Evolutionary conservation across 805 yeast genomes (phyloP), one percentile per base, ranked within the genome.

Genomic region (Priceomyces carsonii): DNA sequence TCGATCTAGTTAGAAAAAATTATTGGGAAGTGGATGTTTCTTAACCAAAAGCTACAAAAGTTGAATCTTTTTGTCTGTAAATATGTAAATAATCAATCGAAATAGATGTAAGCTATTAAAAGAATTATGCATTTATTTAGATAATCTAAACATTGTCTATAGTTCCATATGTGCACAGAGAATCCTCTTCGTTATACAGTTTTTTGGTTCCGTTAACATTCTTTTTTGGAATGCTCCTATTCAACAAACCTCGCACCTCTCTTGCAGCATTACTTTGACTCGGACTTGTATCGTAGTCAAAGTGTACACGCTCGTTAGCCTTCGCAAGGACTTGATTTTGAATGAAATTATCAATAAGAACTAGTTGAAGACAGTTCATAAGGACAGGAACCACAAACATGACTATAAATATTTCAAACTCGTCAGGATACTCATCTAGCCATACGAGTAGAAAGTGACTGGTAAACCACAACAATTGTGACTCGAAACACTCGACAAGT

Each of bases 371-470:
- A 42, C 84, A 75, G 54, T 85, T 85, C 74, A 85, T 71, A 40
- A 82, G 55, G 5, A 84, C 67, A 1, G 95, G 95, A 45, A 84
- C 83, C 6, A 85, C 75, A 53, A 93, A 77, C 80, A 91, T 83
- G 17, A 93, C 96, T 42, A 91, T 75, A 25, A 85, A 81, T 10
- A 91, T 86, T 57, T 93, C 96, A 24, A 88, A 44, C 41, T 69
- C 71, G 43, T 83, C 79, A 2, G 95, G 93, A 57, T 80, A 80
- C 35, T 76, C 77, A 48, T 83, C 82, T 4, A 93, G 77, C 93
- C 96, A 85, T n/a, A 85, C 77, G 17, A 91, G 65, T 21, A 89
- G 61, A 67, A 85, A 78, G 39, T 80, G 80, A 9, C 95, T 88
- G 29, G 85, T 66, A 25, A 66, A 45, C 74, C 74, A 69, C 20